Percentiles rank a stretch among this genome's conserved stretches.
Conservation (phyloP, 2,329 filamentous ascomycete species). For the Ophiostoma tasmaniense region DNA sequence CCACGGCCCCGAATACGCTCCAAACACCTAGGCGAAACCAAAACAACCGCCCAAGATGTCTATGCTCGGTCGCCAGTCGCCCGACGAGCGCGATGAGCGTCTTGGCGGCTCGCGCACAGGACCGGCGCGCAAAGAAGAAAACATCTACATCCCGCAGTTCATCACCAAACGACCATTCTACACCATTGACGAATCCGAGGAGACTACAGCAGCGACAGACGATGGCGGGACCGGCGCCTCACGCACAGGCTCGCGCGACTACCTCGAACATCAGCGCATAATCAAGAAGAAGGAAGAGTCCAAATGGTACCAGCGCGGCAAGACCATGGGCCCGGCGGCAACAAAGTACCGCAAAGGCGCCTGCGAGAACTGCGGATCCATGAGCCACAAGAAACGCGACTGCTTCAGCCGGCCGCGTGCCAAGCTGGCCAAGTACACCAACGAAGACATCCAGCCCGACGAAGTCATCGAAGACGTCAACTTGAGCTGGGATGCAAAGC, state of each 20-base stretch:
- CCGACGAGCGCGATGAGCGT: constrained; percentile 21
- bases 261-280: constrained; percentile 91
- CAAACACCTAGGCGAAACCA: not conserved
- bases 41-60: constrained; percentile 17
- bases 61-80: constrained; percentile 22
- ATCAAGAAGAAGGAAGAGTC: constrained; percentile 66
- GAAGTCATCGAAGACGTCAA: constrained; percentile 78
- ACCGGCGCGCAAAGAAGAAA: constrained; percentile 63
- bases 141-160: constrained; percentile 96
- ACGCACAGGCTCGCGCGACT: constrained; percentile 39
- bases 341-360: constrained; percentile 98
- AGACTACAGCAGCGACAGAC: constrained; percentile 28
- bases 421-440: constrained; percentile 83
- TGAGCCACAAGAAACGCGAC: constrained; percentile 93
- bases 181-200: constrained; percentile 40
- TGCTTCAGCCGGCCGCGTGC: constrained; percentile 84
- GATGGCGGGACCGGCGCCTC: constrained; percentile 7
- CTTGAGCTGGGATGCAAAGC: constrained; percentile 92
- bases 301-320: constrained; percentile 89
- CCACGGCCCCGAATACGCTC: not conserved
- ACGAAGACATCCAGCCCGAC: constrained; percentile 87
- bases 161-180: constrained; percentile 98
- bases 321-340: constrained; percentile 73
- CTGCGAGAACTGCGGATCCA: constrained; percentile 95
- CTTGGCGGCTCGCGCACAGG: constrained; percentile 21